Conservation (phyloP, 192 early-diverging fungal species). For the Backusella sp. region DNA sequence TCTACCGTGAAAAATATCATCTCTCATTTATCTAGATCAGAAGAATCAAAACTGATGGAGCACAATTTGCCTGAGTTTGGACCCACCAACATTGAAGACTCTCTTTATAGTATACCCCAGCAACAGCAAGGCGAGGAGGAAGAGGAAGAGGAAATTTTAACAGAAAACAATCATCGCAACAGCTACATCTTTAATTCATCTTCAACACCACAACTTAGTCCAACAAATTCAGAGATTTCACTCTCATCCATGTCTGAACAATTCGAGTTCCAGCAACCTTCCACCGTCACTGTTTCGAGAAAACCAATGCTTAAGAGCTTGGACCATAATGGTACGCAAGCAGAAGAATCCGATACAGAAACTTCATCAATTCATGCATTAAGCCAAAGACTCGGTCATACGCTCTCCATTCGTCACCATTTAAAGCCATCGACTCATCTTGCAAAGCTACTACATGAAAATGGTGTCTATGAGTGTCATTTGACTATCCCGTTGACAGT, state of each 20-base stretch:
- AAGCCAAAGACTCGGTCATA: neutral
- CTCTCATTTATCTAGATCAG: neutral
- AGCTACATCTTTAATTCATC: neutral
- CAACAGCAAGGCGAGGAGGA: neutral
- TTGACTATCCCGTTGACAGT: conserved; percentile 23
- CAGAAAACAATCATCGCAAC: neutral
- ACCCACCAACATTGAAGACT: neutral
- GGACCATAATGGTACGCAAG: neutral
- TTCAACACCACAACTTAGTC: neutral
- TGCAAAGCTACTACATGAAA: neutral
- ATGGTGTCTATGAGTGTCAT: neutral
- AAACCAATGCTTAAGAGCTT: neutral
- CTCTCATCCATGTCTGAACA: neutral
- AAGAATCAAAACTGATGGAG: neutral
- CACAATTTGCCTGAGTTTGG: neutral
- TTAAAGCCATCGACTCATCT: neutral
- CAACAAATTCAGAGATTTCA: neutral
- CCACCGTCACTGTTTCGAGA: neutral
- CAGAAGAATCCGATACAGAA: neutral
- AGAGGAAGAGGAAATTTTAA: neutral
- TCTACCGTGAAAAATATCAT: neutral
- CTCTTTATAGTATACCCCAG: neutral
- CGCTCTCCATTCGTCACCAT: neutral
- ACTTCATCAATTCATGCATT: neutral
- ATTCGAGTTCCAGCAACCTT: neutral